Evolutionary conservation across 129 eudicot species (phyloP).

Genomic region (Chrysanthemum makinoi): DNA sequence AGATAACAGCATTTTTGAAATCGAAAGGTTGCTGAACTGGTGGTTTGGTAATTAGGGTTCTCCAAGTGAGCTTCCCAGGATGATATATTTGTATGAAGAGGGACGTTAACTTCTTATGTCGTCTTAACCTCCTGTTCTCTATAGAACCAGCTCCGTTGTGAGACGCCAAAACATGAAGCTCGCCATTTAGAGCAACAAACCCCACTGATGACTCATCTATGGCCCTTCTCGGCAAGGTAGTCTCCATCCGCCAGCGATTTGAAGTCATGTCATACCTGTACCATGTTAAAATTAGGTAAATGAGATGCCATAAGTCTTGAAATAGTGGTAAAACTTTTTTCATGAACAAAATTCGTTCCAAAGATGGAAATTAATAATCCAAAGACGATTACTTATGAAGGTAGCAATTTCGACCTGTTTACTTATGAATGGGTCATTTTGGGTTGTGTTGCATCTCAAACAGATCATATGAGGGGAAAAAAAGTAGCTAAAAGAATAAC

Average conservation of each 20-base stretch:
- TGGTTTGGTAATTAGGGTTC: slow-evolving; percentile 64
- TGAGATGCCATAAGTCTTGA: not conserved
- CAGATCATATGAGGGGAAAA: not conserved
- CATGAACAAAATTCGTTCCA: not conserved
- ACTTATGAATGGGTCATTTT: not conserved
- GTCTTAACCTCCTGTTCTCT: slow-evolving; percentile 55
- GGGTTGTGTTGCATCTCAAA: not conserved
- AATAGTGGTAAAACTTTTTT: not conserved
- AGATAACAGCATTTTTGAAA: slow-evolving; percentile 76
- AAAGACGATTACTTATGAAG: not conserved
- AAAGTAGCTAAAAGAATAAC: not conserved
- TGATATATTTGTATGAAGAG: slow-evolving; percentile 64
- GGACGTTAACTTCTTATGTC: slow-evolving; percentile 54
- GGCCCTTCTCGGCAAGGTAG: slow-evolving; percentile 64
- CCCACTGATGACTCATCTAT: slow-evolving; percentile 59
- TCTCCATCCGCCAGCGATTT: slow-evolving; percentile 79
- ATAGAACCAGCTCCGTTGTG: slow-evolving; percentile 45
- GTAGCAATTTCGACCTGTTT: not conserved
- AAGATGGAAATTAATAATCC: not conserved
- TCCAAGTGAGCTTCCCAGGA: slow-evolving; percentile 69
- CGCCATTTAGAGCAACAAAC: slow-evolving; percentile 62
- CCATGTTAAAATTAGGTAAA: not conserved
- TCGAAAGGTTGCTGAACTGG: slow-evolving; percentile 63
- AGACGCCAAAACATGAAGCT: slow-evolving; percentile 59
- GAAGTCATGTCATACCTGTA: slow-evolving; percentile 71